Percentiles rank a stretch among this genome's conserved stretches.
Evolutionary conservation across 2,329 filamentous ascomycete species (phyloP).

Genomic region (Exophiala alcalophila): DNA sequence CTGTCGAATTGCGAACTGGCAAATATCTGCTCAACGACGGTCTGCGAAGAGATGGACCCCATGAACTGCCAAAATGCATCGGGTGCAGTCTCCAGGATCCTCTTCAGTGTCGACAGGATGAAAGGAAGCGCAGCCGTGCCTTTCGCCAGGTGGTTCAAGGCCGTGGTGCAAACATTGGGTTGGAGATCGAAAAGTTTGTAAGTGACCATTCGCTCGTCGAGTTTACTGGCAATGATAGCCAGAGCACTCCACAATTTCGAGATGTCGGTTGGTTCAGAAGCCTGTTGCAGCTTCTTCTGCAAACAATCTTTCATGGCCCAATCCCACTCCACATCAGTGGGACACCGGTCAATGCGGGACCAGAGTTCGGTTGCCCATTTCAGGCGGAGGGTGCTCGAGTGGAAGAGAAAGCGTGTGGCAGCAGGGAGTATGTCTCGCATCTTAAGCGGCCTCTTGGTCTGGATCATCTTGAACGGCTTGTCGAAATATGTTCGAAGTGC

Average conservation of each 20-base stretch:
- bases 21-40: slow-evolving; percentile 81
- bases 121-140: slow-evolving; percentile 62
- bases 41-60: slow-evolving; percentile 72
- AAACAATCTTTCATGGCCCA: slow-evolving; percentile 79
- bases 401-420: slow-evolving; percentile 81
- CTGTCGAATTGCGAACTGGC: slow-evolving; percentile 65
- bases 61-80: slow-evolving; percentile 86
- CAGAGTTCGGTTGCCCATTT: slow-evolving; percentile 69
- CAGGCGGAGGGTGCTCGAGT: slow-evolving; percentile 60
- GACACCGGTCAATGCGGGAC: slow-evolving; percentile 60
- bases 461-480: slow-evolving; percentile 75
- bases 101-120: slow-evolving; percentile 67
- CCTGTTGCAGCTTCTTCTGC: slow-evolving; percentile 61
- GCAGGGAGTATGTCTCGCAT: slow-evolving; percentile 74
- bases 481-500: slow-evolving; percentile 65
- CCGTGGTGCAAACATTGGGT: slow-evolving; percentile 60
- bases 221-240: slow-evolving; percentile 66
- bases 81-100: slow-evolving; percentile 70
- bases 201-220: slow-evolving; percentile 71
- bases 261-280: slow-evolving; percentile 57
- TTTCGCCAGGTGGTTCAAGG: slow-evolving; percentile 65
- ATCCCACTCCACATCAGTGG: slow-evolving; percentile 75
- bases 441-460: slow-evolving; percentile 74
- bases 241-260: slow-evolving; percentile 77
- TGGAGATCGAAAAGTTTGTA: slow-evolving; percentile 78